phyloP scores from a whole-genome alignment of 2,329 filamentous ascomycete genomes.

The Dactylellina parvicollis region DNA sequence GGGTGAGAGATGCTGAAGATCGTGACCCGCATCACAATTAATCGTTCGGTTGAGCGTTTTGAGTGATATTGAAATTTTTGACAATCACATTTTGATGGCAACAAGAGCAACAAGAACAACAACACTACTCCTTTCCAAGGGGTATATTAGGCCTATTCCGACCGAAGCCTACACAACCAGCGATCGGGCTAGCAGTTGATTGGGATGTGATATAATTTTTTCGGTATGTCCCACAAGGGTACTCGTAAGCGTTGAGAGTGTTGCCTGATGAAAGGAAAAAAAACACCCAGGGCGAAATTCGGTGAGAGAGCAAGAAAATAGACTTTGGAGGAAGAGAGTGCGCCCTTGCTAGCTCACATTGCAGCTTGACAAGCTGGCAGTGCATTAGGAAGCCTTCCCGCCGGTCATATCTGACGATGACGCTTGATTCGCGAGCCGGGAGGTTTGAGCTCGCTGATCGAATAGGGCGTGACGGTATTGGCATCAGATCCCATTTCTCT shows the following conservation, averaged over 20 bases:
- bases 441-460: constrained; percentile 25
- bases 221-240: constrained; percentile 5
- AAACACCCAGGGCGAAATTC: not conserved
- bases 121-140: not conserved
- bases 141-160: too few species aligned
- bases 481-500: not conserved
- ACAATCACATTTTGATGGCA: constrained; percentile 17
- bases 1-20: constrained; percentile 14
- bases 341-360: constrained; percentile 18
- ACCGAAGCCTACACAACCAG: not conserved
- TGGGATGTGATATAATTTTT: constrained; percentile 9
- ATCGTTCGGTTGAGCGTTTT: not conserved
- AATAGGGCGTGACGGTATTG: not conserved
- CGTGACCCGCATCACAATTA: constrained; percentile 11
- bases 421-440: constrained; percentile 26
- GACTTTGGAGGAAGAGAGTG: constrained; percentile 4
- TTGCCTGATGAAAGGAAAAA: constrained; percentile 15
- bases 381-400: constrained; percentile 17
- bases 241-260: constrained; percentile 35
- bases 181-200: not conserved
- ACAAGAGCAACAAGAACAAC: too few species aligned
- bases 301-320: not conserved
- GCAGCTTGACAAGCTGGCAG: constrained; percentile 34
- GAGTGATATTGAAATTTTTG: constrained; percentile 8
- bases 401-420: constrained; percentile 15